Evolutionary conservation across 1,284 basidiomycete species (phyloP).

Genomic region (Cystobasidium slooffiae): DNA sequence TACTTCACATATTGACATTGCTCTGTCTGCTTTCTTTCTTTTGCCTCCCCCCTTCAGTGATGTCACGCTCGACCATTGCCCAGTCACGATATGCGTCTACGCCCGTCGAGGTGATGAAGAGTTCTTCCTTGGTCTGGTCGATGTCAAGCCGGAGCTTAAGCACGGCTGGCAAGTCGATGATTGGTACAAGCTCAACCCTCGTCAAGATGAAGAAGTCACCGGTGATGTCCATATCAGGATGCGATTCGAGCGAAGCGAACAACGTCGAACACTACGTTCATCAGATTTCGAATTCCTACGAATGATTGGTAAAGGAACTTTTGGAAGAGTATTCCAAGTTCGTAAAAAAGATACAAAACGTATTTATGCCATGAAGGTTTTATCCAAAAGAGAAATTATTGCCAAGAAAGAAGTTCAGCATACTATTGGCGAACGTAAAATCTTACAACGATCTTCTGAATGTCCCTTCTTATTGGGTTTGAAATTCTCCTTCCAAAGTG

Average conservation of each 20-base stretch:
- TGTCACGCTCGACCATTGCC: conserved; percentile 87
- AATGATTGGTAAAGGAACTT: conserved; percentile 96
- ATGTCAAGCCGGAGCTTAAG: conserved; percentile 85
- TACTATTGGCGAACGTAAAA: conserved; percentile 99
- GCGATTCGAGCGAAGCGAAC: conserved; percentile 84
- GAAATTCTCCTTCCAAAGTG: conserved; percentile 98
- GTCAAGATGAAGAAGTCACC: conserved; percentile 68
- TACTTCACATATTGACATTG: conserved; percentile 3
- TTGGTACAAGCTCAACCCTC: conserved; percentile 72
- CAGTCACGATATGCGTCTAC: conserved; percentile 87
- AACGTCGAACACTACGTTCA: conserved; percentile 52
- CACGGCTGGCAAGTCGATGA: conserved; percentile 95
- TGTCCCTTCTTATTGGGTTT: conserved; percentile 97
- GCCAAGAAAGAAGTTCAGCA: conserved; percentile 99
- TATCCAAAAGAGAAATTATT: conserved; percentile 98
- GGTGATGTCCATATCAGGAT: conserved; percentile 95
- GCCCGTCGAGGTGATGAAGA: conserved; percentile 83
- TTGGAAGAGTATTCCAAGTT: conserved; percentile 99
- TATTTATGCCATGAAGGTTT: conserved; percentile 99
- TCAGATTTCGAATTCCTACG: conserved; percentile 97
- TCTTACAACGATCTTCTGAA: conserved; percentile 89
- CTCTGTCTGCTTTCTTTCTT: not conserved
- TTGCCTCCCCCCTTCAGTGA: conserved; percentile 65
- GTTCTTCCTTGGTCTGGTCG: conserved; percentile 86
- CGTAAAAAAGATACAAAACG: conserved; percentile 96